Percentiles rank a stretch among this genome's conserved stretches.
phyloP scores from a whole-genome alignment of 257 asterid genomes.

The Eucommia ulmoides region DNA sequence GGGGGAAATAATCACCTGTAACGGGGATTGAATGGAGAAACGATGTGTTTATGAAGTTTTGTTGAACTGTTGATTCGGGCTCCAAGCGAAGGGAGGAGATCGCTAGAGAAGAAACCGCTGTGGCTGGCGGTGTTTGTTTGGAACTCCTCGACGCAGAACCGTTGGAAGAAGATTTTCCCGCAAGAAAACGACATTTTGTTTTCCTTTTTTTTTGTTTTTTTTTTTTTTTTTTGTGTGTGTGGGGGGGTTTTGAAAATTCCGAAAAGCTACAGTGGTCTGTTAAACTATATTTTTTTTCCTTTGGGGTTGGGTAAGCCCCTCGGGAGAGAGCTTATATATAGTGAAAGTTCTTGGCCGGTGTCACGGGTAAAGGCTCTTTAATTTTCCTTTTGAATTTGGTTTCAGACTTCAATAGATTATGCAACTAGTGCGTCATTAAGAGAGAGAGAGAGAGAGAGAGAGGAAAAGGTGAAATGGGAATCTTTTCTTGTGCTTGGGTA shows the following conservation, averaged over 20 bases:
- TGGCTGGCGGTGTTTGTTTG: slow-evolving; percentile 17
- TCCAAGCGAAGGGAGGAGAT: slow-evolving; percentile 85
- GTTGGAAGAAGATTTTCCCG: slow-evolving; percentile 36
- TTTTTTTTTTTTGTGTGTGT: too few relatives aligned
- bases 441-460: background rate
- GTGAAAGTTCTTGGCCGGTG: slow-evolving; percentile 12
- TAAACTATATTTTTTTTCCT: too few relatives aligned
- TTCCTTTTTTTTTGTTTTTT: too few relatives aligned
- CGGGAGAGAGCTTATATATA: slow-evolving; percentile 27
- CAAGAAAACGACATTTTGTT: slow-evolving; percentile 38
- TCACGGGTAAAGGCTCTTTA: slow-evolving; percentile 18
- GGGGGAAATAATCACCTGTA: slow-evolving; percentile 58
- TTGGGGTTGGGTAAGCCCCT: slow-evolving; percentile 8
- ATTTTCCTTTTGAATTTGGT: slow-evolving; percentile 21
- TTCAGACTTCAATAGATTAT: slow-evolving; percentile 23
- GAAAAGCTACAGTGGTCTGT: slow-evolving; percentile 2
- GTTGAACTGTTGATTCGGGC: slow-evolving; percentile 53
- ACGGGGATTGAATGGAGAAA: slow-evolving; percentile 61
- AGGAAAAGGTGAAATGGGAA: background rate
- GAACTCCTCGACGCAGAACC: slow-evolving; percentile 60
- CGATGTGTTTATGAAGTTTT: slow-evolving; percentile 34
- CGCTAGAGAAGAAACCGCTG: slow-evolving; percentile 62
- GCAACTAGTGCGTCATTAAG: slow-evolving; percentile 19
- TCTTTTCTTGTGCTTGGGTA: slow-evolving; percentile 6
- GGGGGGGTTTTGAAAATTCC: slow-evolving; percentile 1